Percentiles rank a stretch among this genome's conserved stretches.
phyloP scores from a whole-genome alignment of 768 basidiomycete genomes.

The Dentipellis sp. region DNA sequence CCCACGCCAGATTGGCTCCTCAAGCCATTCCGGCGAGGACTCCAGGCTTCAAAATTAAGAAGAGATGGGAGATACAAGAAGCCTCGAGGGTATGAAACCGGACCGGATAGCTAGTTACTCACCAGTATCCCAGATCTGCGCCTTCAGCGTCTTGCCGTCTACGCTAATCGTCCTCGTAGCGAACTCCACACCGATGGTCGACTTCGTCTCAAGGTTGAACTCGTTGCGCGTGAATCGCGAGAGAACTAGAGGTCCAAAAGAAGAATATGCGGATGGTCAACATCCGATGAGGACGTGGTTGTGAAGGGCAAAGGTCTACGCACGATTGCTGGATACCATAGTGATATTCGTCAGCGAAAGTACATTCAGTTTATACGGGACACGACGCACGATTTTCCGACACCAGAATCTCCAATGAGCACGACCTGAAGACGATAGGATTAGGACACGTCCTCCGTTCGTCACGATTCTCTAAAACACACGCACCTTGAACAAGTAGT shows the following conservation, averaged over 20 bases:
- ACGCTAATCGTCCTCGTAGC: conserved; percentile 92
- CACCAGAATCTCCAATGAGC: conserved; percentile 97
- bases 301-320: conserved; percentile 19
- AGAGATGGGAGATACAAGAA: too few species aligned
- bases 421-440: conserved; percentile 57
- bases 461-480: neutral
- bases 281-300: neutral
- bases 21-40: too few species aligned
- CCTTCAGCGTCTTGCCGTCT: conserved; percentile 96
- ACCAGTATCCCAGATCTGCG: conserved; percentile 99
- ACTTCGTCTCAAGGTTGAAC: conserved; percentile 98
- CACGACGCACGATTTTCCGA: conserved; percentile 93
- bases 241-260: conserved; percentile 56
- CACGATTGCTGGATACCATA: conserved; percentile 47
- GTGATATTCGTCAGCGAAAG: neutral
- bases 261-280: neutral
- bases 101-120: conserved; percentile 21
- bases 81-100: too few species aligned
- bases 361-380: neutral
- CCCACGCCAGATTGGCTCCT: too few species aligned
- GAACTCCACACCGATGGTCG: conserved; percentile 98
- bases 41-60: too few species aligned
- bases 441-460: neutral
- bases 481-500: conserved; percentile 95
- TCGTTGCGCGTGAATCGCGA: conserved; percentile 99